Evolutionary conservation across 352 stramenopile species (phyloP), one percentile per base, ranked within the genome.

Genomic region (Phytophthora europaea): DNA sequence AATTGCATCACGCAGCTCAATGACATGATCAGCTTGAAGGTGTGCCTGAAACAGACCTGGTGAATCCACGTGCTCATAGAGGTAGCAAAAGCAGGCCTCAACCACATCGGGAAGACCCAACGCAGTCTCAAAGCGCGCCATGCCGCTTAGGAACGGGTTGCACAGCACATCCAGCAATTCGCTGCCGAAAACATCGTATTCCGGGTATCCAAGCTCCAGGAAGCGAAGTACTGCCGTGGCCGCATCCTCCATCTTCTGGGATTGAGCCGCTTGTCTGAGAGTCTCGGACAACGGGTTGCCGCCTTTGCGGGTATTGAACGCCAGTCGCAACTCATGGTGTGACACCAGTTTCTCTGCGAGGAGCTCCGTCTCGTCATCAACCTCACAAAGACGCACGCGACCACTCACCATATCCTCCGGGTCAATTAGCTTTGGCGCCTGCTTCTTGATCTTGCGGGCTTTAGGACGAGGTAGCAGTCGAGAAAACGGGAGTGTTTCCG

Each of bases 81-180:
- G 52, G 53, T 92, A 92, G 78, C 86, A 94, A 40, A 96, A 82
- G 55, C 89, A 94, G 8, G 89, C 85, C 72, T 96, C 89, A 0
- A 80, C 81, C 34, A 96, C 87, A 70, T 96, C 89, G 2, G 87
- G 87, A 33, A 96, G 80, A n/a, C 87, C 89, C 60, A 96, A 73
- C n/a, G 89, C 81, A 23, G 89, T 92, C 69, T 96, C 89, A 36
- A 96, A 96, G 54, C 89, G 86, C 16, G 89, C 89, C 83, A 96
- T 92, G 61, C 89, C 87, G 47, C 89, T 93, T 13, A 96, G 76
- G 45, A 96, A 96, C 22, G 89, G 89, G 60, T 96, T 96, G 71
- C 87, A 94, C 48, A 96, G 61, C 51, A 93, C 89, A 58, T 94
- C 85, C 18, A 92, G 67, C 40, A 96, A 71, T 52, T 90, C 81